Evolutionary conservation across 495 filamentous ascomycete genomes (phyloP).

Genomic region (Antarctomyces pellizariae): DNA sequence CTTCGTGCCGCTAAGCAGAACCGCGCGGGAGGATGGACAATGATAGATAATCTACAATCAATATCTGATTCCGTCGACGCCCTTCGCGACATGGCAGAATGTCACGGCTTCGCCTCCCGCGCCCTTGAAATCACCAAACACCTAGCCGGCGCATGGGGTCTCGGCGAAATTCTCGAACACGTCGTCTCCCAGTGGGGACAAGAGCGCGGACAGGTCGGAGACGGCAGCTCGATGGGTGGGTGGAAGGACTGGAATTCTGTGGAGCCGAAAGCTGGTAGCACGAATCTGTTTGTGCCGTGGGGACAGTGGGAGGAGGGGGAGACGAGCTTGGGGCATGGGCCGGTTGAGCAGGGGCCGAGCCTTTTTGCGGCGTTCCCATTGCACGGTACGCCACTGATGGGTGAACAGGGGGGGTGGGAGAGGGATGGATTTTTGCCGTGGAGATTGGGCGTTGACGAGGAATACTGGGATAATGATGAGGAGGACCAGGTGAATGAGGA

Average conservation of each 20-base stretch:
- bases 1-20: slow-evolving; percentile 10
- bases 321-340: slow-evolving; percentile 1
- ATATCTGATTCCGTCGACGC: slow-evolving; percentile 16
- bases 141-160: slow-evolving; percentile 31
- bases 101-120: slow-evolving; percentile 33
- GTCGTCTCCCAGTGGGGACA: too few species aligned
- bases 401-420: slow-evolving; percentile 18
- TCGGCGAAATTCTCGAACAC: too few species aligned
- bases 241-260: too few species aligned
- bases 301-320: slow-evolving; percentile 4
- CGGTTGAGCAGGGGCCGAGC: too few species aligned
- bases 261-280: too few species aligned
- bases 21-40: slow-evolving; percentile 4
- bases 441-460: too few species aligned
- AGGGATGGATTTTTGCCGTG: slow-evolving; percentile 25
- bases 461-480: too few species aligned
- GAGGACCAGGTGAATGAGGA: too few species aligned
- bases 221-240: too few species aligned
- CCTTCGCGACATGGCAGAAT: slow-evolving; percentile 30
- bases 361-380: slow-evolving; percentile 31
- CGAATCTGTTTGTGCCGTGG: too few species aligned
- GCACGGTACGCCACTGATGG: slow-evolving; percentile 27
- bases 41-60: slow-evolving; percentile 11
- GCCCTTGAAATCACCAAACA: slow-evolving; percentile 31
- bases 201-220: slow-evolving; percentile 11